Conservation (phyloP, 495 filamentous ascomycete genomes). For the Tuber umbilicatum region DNA sequence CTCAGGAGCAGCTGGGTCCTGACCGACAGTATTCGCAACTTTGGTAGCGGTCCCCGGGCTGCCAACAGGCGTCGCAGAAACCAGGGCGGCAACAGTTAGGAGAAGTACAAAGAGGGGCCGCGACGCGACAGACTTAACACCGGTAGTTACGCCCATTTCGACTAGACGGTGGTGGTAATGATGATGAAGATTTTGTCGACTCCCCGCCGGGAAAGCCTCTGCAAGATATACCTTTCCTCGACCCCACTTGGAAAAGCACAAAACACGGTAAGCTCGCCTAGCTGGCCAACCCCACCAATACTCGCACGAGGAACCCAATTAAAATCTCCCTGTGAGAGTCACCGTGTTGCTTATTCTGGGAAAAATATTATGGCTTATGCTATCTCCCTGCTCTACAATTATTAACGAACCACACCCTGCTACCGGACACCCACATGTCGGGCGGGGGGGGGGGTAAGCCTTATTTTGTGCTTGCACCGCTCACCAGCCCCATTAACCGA, state of each 20-base stretch:
- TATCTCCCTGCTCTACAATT: not conserved
- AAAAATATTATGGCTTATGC: not conserved
- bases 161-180: not conserved
- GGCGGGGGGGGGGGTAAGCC: not conserved
- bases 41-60: not conserved
- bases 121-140: not conserved
- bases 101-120: not conserved
- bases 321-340: not conserved
- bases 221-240: not conserved
- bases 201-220: not conserved
- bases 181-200: not conserved
- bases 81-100: not conserved
- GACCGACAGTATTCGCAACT: not conserved
- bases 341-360: not conserved
- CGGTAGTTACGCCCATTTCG: not conserved
- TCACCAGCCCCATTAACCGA: not conserved
- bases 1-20: not conserved
- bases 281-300: not conserved
- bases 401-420: not conserved
- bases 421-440: not conserved
- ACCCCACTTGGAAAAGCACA: not conserved
- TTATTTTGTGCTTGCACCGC: not conserved
- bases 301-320: not conserved
- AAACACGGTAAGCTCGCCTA: not conserved
- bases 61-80: conserved; percentile 13